Base-by-base conservation (phyloP, 306 rosid genomes). In the Luffa aegyptiaca region DNA sequence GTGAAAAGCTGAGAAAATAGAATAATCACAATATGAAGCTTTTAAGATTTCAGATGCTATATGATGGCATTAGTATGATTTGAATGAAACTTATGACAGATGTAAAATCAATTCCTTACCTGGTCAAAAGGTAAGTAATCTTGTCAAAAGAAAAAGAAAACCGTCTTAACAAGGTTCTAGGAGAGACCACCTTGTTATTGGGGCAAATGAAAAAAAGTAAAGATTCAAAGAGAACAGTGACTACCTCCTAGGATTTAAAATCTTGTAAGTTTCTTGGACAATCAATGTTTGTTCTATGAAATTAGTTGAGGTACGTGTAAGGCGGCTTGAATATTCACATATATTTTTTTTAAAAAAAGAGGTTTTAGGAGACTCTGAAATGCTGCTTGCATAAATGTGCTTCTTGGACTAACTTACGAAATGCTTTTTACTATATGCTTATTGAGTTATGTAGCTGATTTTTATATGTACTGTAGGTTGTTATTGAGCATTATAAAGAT, bases 391-490 rank as follows among this genome's bases (percentile, higher is more conserved):
- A 33, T 36, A 13, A 33, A 71, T 21, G 26, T 74, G 45, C 78
- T 33, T 74, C 31, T 33, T 74, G 78, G n/a, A 51, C 62, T 74
- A 35, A 49, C 62, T 51, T 49, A 51, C 16, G 18, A 8, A 26
- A 33, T 51, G 42, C 58, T 46, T 69, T 71, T 21, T 46, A 13
- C 41, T 12, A 46, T 72, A 75, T 79, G 66, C 58, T 61, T 82
- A n/a, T 76, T 78, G 55, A 55, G 75, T 53, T 56, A 73, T 75
- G 81, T 65, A 69, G 82, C 84, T 83, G 74, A 58, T 76, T 17
- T 18, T 81, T 55, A 78, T 53, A 70, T 80, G 49, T 77, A 82
- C 79, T 88, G 20, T 85, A 92, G 97, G 93, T 78, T 90, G 84
- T 76, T 49, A 85, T 83, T 55, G 90, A 88, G 87, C 91, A 84